These are phyloP conservation scores for Panaeolus papilionaceus DNA, from an alignment of 768 basidiomycete species.

Conservation along the genomic window DNA sequence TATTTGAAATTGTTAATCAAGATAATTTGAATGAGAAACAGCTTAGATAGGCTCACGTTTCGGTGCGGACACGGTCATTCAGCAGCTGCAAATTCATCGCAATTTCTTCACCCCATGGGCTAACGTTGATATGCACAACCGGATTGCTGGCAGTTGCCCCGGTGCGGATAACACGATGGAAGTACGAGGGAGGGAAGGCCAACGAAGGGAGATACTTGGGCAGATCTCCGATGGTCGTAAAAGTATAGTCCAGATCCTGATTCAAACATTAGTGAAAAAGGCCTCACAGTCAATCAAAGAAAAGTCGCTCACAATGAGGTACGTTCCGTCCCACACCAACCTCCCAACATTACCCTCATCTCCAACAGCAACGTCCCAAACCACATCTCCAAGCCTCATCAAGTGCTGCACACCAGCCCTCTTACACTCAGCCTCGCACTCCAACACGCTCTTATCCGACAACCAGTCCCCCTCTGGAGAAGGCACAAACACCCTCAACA, in stretches of 20 bases:
- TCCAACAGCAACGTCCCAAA: constrained; percentile 87
- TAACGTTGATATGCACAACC: constrained; percentile 74
- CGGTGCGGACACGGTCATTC: constrained; percentile 78
- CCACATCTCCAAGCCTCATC: constrained; percentile 78
- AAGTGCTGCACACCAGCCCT: constrained; percentile 67
- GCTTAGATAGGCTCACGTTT: constrained; percentile 67
- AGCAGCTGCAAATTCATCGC: constrained; percentile 74
- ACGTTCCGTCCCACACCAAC: constrained; percentile 88
- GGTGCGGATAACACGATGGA: constrained; percentile 83
- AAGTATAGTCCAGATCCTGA: constrained; percentile 87
- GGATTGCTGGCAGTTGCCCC: constrained; percentile 60
- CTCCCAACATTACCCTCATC: constrained; percentile 88
- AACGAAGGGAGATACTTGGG: constrained; percentile 82
- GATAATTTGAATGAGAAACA: constrained; percentile 5
- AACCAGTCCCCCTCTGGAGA: constrained; percentile 89
- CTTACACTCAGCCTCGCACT: constrained; percentile 83
- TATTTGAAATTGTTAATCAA: constrained; percentile 34
- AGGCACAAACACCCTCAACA: constrained; percentile 84
- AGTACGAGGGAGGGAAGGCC: constrained; percentile 88
- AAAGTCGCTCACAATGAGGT: constrained; percentile 70
- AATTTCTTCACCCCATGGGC: constrained; percentile 82
- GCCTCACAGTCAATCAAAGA: constrained; percentile 22
- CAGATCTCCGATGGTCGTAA: constrained; percentile 75
- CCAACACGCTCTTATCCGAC: constrained; percentile 78
- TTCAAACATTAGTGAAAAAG: constrained; percentile 22